A percentile compares a stretch with the other conserved stretches of the same genome.
Evolutionary conservation across 2,329 filamentous ascomycete species (phyloP).

Genomic region (Aspergillus puulaauensis): DNA sequence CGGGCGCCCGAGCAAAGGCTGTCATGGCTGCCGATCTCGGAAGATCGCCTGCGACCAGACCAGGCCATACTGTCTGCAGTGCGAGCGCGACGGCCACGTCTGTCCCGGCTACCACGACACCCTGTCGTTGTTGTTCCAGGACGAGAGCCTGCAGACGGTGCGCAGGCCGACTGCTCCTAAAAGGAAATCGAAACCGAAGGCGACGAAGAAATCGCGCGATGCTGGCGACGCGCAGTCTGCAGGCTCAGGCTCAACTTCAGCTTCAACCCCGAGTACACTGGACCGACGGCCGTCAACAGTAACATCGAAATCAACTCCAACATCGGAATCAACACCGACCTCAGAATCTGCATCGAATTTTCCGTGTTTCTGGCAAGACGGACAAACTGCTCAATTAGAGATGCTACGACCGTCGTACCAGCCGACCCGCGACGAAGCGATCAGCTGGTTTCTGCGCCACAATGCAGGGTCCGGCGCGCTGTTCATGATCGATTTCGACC

Average conservation of each 20-base stretch:
- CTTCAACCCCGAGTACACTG: constrained; percentile 32
- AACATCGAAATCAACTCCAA: neutral
- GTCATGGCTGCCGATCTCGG: constrained; percentile 41
- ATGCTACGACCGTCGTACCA: constrained; percentile 25
- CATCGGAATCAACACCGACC: neutral
- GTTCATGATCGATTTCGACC: constrained; percentile 24
- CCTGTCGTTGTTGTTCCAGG: constrained; percentile 64
- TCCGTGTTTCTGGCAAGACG: neutral
- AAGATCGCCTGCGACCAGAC: constrained; percentile 59
- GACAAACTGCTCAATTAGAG: neutral
- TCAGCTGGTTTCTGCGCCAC: constrained; percentile 36
- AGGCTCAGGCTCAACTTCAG: neutral
- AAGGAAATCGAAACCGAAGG: neutral
- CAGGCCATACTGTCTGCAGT: constrained; percentile 62
- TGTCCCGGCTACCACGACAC: constrained; percentile 67
- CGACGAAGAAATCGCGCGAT: neutral
- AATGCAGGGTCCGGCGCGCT: constrained; percentile 30
- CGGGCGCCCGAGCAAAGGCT: constrained; percentile 46
- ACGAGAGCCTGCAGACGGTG: constrained; percentile 63
- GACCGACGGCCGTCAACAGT: neutral
- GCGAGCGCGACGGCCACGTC: constrained; percentile 57
- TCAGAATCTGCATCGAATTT: neutral
- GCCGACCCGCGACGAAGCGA: constrained; percentile 30
- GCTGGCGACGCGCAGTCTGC: neutral
- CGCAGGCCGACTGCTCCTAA: constrained; percentile 40